Conservation (phyloP, 805 yeast species). For the Candida lessepsii region DNA sequence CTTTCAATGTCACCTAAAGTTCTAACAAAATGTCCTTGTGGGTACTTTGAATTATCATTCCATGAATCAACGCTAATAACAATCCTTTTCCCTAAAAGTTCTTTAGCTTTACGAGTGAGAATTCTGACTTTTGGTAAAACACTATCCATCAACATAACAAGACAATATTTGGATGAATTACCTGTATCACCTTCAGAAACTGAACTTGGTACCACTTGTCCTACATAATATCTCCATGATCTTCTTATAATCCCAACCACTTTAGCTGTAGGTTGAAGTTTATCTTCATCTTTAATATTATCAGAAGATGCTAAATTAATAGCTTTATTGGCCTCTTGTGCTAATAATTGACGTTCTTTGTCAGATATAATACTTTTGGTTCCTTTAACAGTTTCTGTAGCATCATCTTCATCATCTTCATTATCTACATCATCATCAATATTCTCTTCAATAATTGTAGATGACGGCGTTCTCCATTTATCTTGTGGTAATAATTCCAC, state of each 20-base stretch:
- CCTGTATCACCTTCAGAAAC: slow-evolving; percentile 53
- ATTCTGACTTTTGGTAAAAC: slow-evolving; percentile 85
- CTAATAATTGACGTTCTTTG: slow-evolving; percentile 66
- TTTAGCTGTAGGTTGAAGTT: slow-evolving; percentile 86
- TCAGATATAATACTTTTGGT: slow-evolving; percentile 49
- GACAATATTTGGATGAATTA: slow-evolving; percentile 72
- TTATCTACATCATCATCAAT: slow-evolving; percentile 59
- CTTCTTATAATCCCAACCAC: slow-evolving; percentile 86
- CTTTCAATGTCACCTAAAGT: slow-evolving; percentile 87
- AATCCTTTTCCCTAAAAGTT: slow-evolving; percentile 82
- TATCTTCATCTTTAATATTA: slow-evolving; percentile 29
- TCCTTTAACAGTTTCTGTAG: background rate
- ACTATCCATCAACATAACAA: slow-evolving; percentile 86
- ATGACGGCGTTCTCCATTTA: slow-evolving; percentile 86
- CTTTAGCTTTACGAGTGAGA: slow-evolving; percentile 80
- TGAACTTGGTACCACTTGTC: slow-evolving; percentile 81
- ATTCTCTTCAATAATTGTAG: slow-evolving; percentile 74
- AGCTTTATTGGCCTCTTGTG: slow-evolving; percentile 71
- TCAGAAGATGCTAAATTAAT: slow-evolving; percentile 48
- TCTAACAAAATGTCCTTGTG: slow-evolving; percentile 91
- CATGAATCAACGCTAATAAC: slow-evolving; percentile 92
- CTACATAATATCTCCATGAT: slow-evolving; percentile 95
- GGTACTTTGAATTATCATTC: slow-evolving; percentile 80
- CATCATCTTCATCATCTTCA: slow-evolving; percentile 23
- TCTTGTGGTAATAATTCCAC: slow-evolving; percentile 83